Evolutionary conservation across 2,329 filamentous ascomycete species (phyloP), one percentile per base, ranked within the genome.

Genomic region (Cladorrhinum sp.): DNA sequence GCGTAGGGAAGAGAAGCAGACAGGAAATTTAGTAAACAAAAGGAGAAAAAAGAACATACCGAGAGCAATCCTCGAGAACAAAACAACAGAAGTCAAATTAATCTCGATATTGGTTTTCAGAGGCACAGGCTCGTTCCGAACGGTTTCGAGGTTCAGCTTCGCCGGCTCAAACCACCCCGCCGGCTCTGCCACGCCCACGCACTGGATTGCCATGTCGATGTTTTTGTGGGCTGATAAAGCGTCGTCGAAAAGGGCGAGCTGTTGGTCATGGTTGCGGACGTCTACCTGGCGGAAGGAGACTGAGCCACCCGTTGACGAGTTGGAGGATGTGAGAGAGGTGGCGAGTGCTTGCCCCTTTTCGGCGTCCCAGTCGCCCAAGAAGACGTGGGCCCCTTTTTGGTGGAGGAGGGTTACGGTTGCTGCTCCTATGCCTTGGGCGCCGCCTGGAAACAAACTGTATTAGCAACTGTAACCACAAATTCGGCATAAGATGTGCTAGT

Each of bases 181-280:
- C 5, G 73, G 72, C 61, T 81, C 80, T 16, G 73, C 71, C 3
- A 68, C 65, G 0, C 78, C 80, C 1, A 80, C 81, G 29, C 75
- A 78, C 3, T 76, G 76, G 20, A 81, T 73, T 4, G 79, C 80
- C 61, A 79, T 76, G 60, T 84, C 80, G 22, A 83, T 74, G 5
- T 71, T 71, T 2, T 77, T 77, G 60, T 79, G 78, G n/a, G 71
- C 73, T 6, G 75, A 68, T 48, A 76, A 74, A 0, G 80, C 78
- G 2, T 72, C 62, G 23, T 79, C 75, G 67, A 82, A 83, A 3
- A 83, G 70, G 2, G 70, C 70, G 27, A 81, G 67, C 25, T 79
- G 75, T 13, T 77, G 74, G n/a, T 73, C 65, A 65, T 83, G 81
- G 49, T 74, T 68, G 9, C 74, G 74, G 8, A 81, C 78, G 67